Percentiles rank a stretch among this genome's conserved stretches.
Conservation (phyloP, 331 rosid genomes). For the Pyracantha coccinea region DNA sequence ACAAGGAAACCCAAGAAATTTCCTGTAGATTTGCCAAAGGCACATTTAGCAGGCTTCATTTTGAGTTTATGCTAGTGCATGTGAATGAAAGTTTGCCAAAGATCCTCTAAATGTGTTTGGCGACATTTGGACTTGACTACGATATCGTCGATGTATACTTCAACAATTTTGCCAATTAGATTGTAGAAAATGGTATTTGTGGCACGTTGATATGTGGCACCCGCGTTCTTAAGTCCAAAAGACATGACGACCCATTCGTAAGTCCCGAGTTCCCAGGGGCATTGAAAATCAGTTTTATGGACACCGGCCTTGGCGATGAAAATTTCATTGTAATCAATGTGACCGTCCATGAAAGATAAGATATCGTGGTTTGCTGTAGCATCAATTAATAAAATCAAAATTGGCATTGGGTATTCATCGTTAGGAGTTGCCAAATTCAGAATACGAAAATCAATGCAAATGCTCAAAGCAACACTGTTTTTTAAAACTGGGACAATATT, state of each 20-base stretch:
- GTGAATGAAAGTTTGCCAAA: too few species aligned
- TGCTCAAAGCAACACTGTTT: background rate
- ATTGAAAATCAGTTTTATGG: background rate
- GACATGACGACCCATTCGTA: background rate
- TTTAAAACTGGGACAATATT: background rate
- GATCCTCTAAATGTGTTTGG: too few species aligned
- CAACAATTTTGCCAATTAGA: background rate
- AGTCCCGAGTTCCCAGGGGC: accelerated
- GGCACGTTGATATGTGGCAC: background rate
- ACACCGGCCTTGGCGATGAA: background rate
- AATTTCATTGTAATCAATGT: background rate
- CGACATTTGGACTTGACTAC: too few species aligned
- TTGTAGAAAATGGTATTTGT: too few species aligned
- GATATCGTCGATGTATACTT: too few species aligned
- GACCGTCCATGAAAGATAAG: background rate
- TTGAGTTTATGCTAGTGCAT: too few species aligned
- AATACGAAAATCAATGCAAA: too few species aligned
- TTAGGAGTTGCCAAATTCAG: too few species aligned
- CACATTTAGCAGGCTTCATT: too few species aligned
- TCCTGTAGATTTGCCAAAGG: too few species aligned
- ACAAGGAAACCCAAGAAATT: too few species aligned
- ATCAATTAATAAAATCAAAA: too few species aligned
- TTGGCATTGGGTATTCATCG: background rate
- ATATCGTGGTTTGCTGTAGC: background rate
- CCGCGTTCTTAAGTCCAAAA: background rate